Evolutionary conservation across 768 basidiomycete species (phyloP).

Genomic region (Suillus americanus): DNA sequence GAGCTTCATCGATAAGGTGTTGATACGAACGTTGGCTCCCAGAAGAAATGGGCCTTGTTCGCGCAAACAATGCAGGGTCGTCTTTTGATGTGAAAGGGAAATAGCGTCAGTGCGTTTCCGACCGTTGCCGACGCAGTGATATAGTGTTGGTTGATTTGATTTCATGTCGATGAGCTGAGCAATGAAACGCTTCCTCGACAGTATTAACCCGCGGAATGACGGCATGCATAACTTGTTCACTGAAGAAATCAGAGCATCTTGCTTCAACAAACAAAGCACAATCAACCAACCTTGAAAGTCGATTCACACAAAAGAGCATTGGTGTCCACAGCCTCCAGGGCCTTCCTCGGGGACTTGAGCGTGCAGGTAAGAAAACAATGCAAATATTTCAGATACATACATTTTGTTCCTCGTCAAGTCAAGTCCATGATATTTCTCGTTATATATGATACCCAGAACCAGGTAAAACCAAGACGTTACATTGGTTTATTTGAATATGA

Average conservation of each 20-base stretch:
- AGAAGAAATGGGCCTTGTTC: background rate
- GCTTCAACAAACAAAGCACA: background rate
- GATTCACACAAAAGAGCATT: background rate
- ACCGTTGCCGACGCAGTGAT: background rate
- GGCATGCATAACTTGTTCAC: background rate
- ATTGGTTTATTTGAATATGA: background rate
- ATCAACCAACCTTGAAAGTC: background rate
- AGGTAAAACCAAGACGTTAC: background rate
- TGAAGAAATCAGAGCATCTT: background rate
- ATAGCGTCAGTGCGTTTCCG: background rate
- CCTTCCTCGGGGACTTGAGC: background rate
- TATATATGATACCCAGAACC: background rate
- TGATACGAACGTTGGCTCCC: background rate
- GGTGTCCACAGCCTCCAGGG: background rate
- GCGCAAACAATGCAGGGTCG: constrained; percentile 2
- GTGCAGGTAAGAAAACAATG: background rate
- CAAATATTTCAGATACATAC: background rate
- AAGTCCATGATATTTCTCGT: background rate
- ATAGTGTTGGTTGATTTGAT: background rate
- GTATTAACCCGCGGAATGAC: constrained; percentile 3
- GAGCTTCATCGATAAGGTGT: background rate
- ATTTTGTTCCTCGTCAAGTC: background rate
- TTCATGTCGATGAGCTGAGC: background rate
- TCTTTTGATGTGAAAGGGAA: background rate
- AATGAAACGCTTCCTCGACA: background rate